Evolutionary conservation across 371 early-diverging fungal genomes (phyloP).

Genomic region (Smittium culicis): DNA sequence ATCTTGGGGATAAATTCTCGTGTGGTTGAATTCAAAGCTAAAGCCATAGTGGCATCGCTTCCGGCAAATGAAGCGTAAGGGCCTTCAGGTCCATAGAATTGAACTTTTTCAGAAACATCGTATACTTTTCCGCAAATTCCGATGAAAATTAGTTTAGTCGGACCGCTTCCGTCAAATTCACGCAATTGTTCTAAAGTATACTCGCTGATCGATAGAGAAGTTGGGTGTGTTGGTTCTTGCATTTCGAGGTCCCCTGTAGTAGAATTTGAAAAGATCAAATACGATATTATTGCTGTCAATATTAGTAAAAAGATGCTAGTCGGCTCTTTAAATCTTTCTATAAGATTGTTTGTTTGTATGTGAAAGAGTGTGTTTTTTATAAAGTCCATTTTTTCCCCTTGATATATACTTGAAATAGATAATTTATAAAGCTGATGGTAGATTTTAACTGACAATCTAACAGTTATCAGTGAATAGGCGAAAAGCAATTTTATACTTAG

Average conservation of each 20-base stretch:
- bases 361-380: no score
- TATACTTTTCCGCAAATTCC: slow-evolving; percentile 10
- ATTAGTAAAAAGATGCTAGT: not conserved
- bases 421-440: no score
- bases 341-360: no score
- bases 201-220: not conserved
- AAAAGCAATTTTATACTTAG: no score
- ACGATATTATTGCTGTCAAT: not conserved
- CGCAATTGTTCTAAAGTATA: not conserved
- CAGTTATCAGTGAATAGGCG: no score
- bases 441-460: no score
- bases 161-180: slow-evolving; percentile 5
- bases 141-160: slow-evolving; percentile 6
- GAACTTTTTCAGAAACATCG: slow-evolving; percentile 6
- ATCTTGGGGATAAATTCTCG: slow-evolving; percentile 8
- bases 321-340: not conserved
- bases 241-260: not conserved
- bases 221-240: not conserved
- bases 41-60: slow-evolving; percentile 9
- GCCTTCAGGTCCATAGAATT: slow-evolving; percentile 10
- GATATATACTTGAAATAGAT: no score
- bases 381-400: no score
- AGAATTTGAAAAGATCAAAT: not conserved
- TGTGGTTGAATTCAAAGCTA: slow-evolving; percentile 8
- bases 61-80: slow-evolving; percentile 11